Conservation (phyloP, 768 basidiomycete genomes). For the Agaricus blazei region DNA sequence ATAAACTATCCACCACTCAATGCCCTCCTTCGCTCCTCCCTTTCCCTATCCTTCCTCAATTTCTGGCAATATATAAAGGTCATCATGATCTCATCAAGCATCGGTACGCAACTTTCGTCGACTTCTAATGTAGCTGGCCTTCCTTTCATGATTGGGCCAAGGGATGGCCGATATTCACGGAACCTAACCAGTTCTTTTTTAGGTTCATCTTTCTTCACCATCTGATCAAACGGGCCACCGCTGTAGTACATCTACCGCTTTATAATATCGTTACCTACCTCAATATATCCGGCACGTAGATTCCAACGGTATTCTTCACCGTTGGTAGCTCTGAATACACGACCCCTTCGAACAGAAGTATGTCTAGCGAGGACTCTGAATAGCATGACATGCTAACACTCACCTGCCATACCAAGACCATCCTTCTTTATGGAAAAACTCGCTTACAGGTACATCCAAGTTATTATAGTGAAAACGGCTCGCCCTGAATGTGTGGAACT, state of each 20-base stretch:
- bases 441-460: background rate
- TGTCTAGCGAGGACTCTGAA: background rate
- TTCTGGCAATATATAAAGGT: constrained; percentile 27
- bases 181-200: constrained; percentile 16
- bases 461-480: constrained; percentile 9
- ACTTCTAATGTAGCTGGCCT: constrained; percentile 22
- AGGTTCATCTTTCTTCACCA: constrained; percentile 15
- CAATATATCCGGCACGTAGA: constrained; percentile 18
- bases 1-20: no score
- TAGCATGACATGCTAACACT: background rate
- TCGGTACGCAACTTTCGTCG: constrained; percentile 17
- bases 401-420: constrained; percentile 13
- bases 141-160: constrained; percentile 7
- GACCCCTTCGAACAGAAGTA: constrained; percentile 1
- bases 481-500: constrained; percentile 11
- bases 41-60: constrained; percentile 19
- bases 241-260: no score
- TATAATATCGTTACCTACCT: background rate
- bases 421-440: constrained; percentile 18
- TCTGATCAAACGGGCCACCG: constrained; percentile 1
- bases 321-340: constrained; percentile 12
- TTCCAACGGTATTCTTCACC: constrained; percentile 29
- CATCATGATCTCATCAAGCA: constrained; percentile 25
- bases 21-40: background rate
- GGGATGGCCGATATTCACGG: constrained; percentile 9